phyloP scores from a whole-genome alignment of 768 basidiomycete genomes.

The Filobasidium floriforme region DNA sequence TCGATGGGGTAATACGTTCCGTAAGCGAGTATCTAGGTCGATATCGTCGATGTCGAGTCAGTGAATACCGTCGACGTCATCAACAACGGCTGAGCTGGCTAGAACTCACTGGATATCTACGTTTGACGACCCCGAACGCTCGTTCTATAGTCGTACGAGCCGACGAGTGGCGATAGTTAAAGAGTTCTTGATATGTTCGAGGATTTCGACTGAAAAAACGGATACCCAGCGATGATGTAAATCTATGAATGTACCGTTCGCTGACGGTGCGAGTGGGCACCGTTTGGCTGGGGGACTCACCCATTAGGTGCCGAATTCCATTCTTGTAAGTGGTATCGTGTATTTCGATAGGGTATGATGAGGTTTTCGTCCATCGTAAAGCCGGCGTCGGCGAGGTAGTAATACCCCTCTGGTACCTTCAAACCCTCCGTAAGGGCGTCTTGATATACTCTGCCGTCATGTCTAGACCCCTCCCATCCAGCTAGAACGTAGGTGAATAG shows the following conservation, averaged over 20 bases:
- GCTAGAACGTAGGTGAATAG: constrained; percentile 4
- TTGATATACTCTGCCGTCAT: neutral
- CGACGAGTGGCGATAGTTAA: constrained; percentile 34
- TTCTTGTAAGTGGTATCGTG: constrained; percentile 44
- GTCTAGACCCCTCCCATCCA: constrained; percentile 10
- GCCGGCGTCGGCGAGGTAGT: constrained; percentile 45
- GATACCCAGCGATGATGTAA: neutral
- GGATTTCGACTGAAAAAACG: neutral
- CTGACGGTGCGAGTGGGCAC: neutral
- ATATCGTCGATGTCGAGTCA: neutral
- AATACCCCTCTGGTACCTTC: constrained; percentile 16
- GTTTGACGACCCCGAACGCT: constrained; percentile 33
- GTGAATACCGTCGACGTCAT: neutral
- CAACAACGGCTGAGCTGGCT: constrained; percentile 11
- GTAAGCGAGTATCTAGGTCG: constrained; percentile 5
- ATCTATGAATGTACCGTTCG: neutral
- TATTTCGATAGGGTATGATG: constrained; percentile 40
- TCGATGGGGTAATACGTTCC: constrained; percentile 10
- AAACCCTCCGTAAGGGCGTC: neutral
- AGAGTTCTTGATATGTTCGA: constrained; percentile 37
- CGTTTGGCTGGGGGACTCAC: neutral
- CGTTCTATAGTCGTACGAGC: constrained; percentile 34
- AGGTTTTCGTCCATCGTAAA: constrained; percentile 34
- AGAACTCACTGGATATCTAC: constrained; percentile 15
- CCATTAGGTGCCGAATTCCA: constrained; percentile 22